Base-by-base conservation (phyloP, 192 early-diverging fungal genomes). In the Cetraspora pellucida region DNA sequence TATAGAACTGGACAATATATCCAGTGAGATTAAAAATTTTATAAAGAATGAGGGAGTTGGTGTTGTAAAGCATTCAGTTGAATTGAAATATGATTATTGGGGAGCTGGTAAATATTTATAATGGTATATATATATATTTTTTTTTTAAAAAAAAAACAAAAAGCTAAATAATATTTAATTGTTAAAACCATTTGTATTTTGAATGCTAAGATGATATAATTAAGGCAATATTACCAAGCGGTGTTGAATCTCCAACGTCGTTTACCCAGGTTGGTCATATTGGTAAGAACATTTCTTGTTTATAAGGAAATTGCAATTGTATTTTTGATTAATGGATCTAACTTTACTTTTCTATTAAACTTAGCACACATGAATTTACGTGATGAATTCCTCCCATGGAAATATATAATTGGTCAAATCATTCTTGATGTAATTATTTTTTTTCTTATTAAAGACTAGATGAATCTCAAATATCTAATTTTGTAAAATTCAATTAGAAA, bases 311-410 rank as follows among this genome's bases (percentile, higher is more conserved):
- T 70, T 19, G 19, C 25, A 21, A 72, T 55, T 37, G 31, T 58
- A 17, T n/a, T 45, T 28, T 46, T 13, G 0, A 81, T 55, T 8
- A 14, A 16, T 23, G 19, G 10, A 44, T 65, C 13, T n/a, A n/a
- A n/a, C n/a, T 28, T 37, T 37, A 28, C 30, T 27, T 23, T 25
- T 11, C 25, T 1, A 25, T 67, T 25, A 7, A 44, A 31, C 47
- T 66, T 49, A 93, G 94, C 97, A 2, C 98, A 99, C 77, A 90
- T 99, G 87, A 99, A 99, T 81, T 80, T 99, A 60, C 91, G 96
- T 55, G 93, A 95, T 28, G 90, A 97, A 80, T 92, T 91, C 54
- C 81, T 92, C 10, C 96, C 95, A 13, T 99, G 93, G 86, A 97
- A 96, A 79, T 72, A 82, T 11, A 77, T 99, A 45, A 97, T 99